Evolutionary conservation across 495 filamentous ascomycete genomes (phyloP), one percentile per base, ranked within the genome.

Genomic region (Parathielavia hyrcaniae): DNA sequence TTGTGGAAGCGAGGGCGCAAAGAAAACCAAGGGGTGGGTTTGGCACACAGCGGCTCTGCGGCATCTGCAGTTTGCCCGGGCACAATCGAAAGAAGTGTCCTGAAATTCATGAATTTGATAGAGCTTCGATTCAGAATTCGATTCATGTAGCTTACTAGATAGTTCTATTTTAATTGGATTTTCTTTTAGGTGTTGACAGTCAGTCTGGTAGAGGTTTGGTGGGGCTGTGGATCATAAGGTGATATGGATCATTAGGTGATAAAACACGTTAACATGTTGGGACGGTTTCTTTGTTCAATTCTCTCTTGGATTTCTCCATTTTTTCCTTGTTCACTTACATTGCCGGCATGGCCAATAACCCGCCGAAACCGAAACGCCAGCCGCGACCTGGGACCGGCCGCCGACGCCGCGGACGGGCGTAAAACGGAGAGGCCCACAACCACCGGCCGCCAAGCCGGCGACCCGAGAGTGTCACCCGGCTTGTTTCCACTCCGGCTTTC

Each of bases 381-480:
- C 35, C 36, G 36, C 19, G n/a, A n/a, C n/a, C n/a, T n/a, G n/a
- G n/a, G n/a, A n/a, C 22, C 50, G 36, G 36, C 14, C 36, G 6
- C 38, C 14, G 50, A 35, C n/a, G 35, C 36, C 9, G 11, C 35
- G 36, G 12, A n/a, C 50, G 36, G 50, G 36, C 14, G 11, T 16
- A 16, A 53, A 53, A 53, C 50, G 5, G 19, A 26, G 32, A 11
- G 1, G 36, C 50, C 50, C 38, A 41, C 14, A 26, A 30, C 11
- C 41, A 36, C 20, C 20, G 50, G 50, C 22, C 32, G 50, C 35
- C 50, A 53, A 53, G 50, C 36, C 50, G 34, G 34, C 49, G 34
- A 20, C 47, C 16, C 3, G 23, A 2, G 45, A 11, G 13, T 9
- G 8, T 6, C 30, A 10, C 6, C 14, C 26, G 23, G 14, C 23